A percentile compares a stretch with the other conserved stretches of the same genome.
phyloP scores from a whole-genome alignment of 148 eudicot genomes.

The Polygonum aviculare region DNA sequence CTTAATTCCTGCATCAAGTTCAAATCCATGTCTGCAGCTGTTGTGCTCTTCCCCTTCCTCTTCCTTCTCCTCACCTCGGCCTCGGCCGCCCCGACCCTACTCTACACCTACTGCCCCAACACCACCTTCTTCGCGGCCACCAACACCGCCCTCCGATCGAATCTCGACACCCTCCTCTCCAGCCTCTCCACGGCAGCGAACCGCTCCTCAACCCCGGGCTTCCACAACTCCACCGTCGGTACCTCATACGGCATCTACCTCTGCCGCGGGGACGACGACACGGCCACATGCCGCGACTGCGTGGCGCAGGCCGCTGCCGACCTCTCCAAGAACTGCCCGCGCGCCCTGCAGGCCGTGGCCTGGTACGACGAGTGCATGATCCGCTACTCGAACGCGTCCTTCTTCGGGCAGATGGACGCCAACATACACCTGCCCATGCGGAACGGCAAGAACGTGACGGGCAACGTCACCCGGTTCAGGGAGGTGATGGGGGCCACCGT shows the following conservation, averaged over 20 bases:
- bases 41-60: not conserved
- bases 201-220: slow-evolving; percentile 8
- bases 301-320: slow-evolving; percentile 11
- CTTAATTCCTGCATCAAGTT: not conserved
- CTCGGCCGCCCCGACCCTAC: not conserved
- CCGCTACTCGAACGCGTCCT: slow-evolving; percentile 19
- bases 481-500: not conserved
- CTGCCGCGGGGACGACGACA: slow-evolving; percentile 28
- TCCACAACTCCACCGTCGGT: slow-evolving; percentile 12
- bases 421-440: not conserved
- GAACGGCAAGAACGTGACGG: not conserved
- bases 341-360: slow-evolving; percentile 7
- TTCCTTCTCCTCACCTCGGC: not conserved
- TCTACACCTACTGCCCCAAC: slow-evolving; percentile 6
- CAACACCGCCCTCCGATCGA: slow-evolving; percentile 2
- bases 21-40: not conserved
- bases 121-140: not conserved
- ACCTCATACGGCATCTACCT: slow-evolving; percentile 28
- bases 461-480: slow-evolving; percentile 14
- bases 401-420: slow-evolving; percentile 1
- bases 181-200: slow-evolving; percentile 15
- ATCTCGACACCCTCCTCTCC: slow-evolving; percentile 8
- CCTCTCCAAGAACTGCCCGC: slow-evolving; percentile 12
- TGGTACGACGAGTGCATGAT: slow-evolving; percentile 37
- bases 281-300: slow-evolving; percentile 16